phyloP scores from a whole-genome alignment of 768 basidiomycete species.

The Mycena leptocephala region DNA sequence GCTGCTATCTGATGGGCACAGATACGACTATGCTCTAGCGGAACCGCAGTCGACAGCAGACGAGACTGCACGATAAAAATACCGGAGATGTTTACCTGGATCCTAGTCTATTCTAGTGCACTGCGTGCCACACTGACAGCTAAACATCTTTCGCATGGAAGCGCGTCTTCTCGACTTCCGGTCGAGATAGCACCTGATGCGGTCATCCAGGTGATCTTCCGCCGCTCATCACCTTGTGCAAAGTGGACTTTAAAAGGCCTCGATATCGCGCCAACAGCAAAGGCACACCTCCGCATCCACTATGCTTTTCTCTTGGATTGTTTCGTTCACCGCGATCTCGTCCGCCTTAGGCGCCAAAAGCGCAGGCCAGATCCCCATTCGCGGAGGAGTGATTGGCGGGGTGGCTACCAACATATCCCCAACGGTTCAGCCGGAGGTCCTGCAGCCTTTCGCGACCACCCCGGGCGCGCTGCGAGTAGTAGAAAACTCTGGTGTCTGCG shows the following conservation, averaged over 20 bases:
- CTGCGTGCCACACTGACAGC: background rate
- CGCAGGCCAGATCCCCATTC: constrained; percentile 62
- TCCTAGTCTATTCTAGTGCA: too few species aligned
- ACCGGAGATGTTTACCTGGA: background rate
- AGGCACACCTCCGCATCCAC: background rate
- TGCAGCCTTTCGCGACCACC: constrained; percentile 36
- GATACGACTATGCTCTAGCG: too few species aligned
- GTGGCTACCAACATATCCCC: background rate
- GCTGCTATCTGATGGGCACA: background rate
- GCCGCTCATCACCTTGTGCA: background rate
- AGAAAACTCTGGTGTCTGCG: constrained; percentile 76
- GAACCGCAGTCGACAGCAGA: too few species aligned
- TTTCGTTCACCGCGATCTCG: constrained; percentile 8
- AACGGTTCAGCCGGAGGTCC: constrained; percentile 4
- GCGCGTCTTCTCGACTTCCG: background rate
- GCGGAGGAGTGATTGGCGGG: constrained; percentile 70
- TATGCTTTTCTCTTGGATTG: constrained; percentile 42
- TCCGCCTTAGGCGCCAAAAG: constrained; percentile 20
- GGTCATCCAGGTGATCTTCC: constrained; percentile 9
- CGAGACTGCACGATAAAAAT: too few species aligned
- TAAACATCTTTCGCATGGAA: background rate
- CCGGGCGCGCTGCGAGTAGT: constrained; percentile 49
- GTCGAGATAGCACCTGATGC: constrained; percentile 14
- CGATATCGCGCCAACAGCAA: background rate
- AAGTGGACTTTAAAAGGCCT: background rate